Base-by-base conservation (phyloP, 352 stramenopile species). In the Globisporangium recalcitrans region DNA sequence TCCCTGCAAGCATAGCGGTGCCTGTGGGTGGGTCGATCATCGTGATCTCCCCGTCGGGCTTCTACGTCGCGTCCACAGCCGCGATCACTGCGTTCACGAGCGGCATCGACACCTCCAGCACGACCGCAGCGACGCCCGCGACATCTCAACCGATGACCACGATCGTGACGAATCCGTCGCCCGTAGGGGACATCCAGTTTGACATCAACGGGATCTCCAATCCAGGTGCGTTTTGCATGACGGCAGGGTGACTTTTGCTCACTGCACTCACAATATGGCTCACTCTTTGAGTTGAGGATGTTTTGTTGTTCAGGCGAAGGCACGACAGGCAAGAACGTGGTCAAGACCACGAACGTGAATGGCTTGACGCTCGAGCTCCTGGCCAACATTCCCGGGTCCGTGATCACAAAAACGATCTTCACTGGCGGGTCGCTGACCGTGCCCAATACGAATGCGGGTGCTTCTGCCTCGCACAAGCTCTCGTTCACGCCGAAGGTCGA, bases 141-240 rank as follows among this genome's bases (percentile, higher is more conserved):
- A 72, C 53, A 26, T 64, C 70, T 19, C 59, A 62, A 14, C 67
- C 74, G 11, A 78, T 68, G 0, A 63, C 88, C 64, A 80, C 74
- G 4, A 68, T 89, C 59, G 58, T 38, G 1, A 62, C 52, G 4
- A 62, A 60, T 0, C 48, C 66, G 3, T 60, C 73, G 32, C 10
- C 31, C 4, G 31, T 67, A 22, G 79, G 72, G 14, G 32, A 22
- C 5, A 61, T 88, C 55, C 64, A 62, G 11, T 89, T 91, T 59
- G 72, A 68, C 0, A 52, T 88, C 27, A 68, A 78, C 24, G 71
- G 68, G n/a, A 80, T 91, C 62, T 75, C 72, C 1, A 85, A 85
- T 66, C 77, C 79, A 77, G 80, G 80, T 79, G 44, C 7, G n/a
- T 24, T 6, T 6, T 29, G 13, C 9, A 21, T 19, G 19, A n/a